Base-by-base conservation (phyloP, 1,284 basidiomycete species). In the Moesziomyces globuligerus region DNA sequence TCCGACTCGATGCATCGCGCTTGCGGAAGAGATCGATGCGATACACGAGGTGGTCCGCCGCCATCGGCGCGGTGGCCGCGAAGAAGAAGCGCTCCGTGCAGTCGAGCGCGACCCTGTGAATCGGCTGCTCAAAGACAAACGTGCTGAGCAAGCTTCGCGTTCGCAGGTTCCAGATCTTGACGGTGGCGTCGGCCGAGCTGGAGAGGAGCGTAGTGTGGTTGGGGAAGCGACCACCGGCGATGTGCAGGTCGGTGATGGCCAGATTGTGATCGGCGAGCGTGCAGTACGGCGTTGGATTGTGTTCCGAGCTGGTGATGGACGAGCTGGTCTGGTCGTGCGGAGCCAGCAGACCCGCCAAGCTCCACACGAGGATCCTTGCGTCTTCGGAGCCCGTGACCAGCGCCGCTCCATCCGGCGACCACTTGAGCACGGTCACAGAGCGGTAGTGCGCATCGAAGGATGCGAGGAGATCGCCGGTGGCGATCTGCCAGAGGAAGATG, bases 361-460 rank as follows among this genome's bases (percentile, higher is more conserved):
- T 90, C 92, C 94, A 98, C 43, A 97, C 89, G 81, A 89, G 89
- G 29, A 93, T 87, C 20, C 90, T 88, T 20, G 93, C 91, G 80
- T 98, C 95, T 60, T 94, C 91, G 38, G 92, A 93, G 9, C 90
- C 92, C 20, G 92, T 91, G 10, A 97, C 81, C 50, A 98, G 86
- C 5, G 90, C 88, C 21, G 87, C 87, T 32, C 90, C 90, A 77
- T 97, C 94, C 32, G 85, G 85, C 6, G 91, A 91, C 83, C 97
- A 98, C 37, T 87, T 87, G 3, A 98, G 84, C 4, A 91, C 89
- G 56, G 88, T 91, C 40, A 97, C 86, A 75, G 90, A 87, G 46
- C 94, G 91, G 84, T 97, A 98, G 83, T 98, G 95, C 8, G 93
- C 94, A 71, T 96, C 94, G 87, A 94, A 94, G 0, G 91, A 89